These are phyloP conservation scores for Trametes cingulata DNA, from an alignment of 768 basidiomycete species.

Conservation along the genomic window DNA sequence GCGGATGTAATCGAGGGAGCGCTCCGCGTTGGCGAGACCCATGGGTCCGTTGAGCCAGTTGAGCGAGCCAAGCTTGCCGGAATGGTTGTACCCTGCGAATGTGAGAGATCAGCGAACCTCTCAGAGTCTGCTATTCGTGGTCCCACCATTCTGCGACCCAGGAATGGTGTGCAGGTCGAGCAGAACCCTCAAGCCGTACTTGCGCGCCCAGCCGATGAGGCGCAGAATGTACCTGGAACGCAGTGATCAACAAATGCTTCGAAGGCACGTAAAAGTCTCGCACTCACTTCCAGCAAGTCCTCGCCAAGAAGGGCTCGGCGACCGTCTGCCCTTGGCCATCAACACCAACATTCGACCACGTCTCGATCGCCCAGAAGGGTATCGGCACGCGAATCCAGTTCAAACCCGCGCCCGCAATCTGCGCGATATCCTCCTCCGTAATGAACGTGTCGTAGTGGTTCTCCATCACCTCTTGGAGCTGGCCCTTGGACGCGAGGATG, in stretches of 20 bases:
- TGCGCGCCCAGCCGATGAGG: slow-evolving; percentile 78
- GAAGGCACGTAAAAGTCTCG: background rate
- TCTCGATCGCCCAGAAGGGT: slow-evolving; percentile 86
- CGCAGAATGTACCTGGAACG: slow-evolving; percentile 66
- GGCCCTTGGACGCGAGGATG: slow-evolving; percentile 60
- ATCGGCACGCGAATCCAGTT: slow-evolving; percentile 84
- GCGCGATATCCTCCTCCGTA: slow-evolving; percentile 36
- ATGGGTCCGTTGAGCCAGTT: slow-evolving; percentile 72
- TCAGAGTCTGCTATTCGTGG: background rate
- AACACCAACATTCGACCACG: slow-evolving; percentile 46
- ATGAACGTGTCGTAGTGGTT: slow-evolving; percentile 84
- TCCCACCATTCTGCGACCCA: slow-evolving; percentile 84
- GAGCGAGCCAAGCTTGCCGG: slow-evolving; percentile 57
- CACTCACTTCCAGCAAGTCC: slow-evolving; percentile 69
- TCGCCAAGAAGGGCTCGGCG: slow-evolving; percentile 71
- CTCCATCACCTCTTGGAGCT: slow-evolving; percentile 43
- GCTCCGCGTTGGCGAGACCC: slow-evolving; percentile 85
- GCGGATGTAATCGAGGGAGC: slow-evolving; percentile 75
- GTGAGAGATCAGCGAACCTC: background rate
- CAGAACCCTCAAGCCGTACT: slow-evolving; percentile 82
- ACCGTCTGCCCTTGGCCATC: slow-evolving; percentile 21
- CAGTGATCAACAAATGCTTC: background rate
- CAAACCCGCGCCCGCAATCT: slow-evolving; percentile 59
- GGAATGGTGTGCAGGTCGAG: slow-evolving; percentile 81
- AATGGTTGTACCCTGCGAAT: slow-evolving; percentile 49